A percentile compares a stretch with the other conserved stretches of the same genome.
Conservation (phyloP, 768 basidiomycete genomes). For the Macrolepiota dolichaula region DNA sequence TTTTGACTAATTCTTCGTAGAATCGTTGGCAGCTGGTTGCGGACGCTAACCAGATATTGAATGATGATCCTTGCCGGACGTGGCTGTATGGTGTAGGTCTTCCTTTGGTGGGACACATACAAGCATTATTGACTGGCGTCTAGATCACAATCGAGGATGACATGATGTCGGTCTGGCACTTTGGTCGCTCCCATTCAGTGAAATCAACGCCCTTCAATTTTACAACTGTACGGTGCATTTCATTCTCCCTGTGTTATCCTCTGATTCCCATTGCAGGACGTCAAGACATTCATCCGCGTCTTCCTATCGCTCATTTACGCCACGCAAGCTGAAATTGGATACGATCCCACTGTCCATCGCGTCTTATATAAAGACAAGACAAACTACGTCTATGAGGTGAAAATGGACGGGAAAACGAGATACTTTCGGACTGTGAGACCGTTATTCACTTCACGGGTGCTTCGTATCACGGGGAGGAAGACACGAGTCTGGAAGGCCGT, state of each 20-base stretch:
- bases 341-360: not conserved
- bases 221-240: not conserved
- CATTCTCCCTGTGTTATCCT: not conserved
- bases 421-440: not conserved
- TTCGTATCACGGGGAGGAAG: slow-evolving; percentile 10
- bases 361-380: not conserved
- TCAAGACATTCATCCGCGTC: not conserved
- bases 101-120: too few relatives aligned
- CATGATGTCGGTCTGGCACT: slow-evolving; percentile 3
- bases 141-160: not conserved
- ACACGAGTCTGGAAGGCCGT: slow-evolving; percentile 15
- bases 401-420: not conserved
- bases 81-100: not conserved
- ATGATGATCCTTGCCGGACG: not conserved
- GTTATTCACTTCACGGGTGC: not conserved
- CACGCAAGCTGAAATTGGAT: slow-evolving; percentile 1
- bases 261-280: not conserved
- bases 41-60: not conserved
- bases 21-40: not conserved
- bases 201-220: not conserved
- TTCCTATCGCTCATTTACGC: slow-evolving; percentile 5
- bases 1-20: not conserved
- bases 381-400: not conserved
- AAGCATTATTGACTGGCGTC: too few relatives aligned
- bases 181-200: not conserved